Base-by-base conservation (phyloP, 257 asterid species). In the Lavandula angustifolia region DNA sequence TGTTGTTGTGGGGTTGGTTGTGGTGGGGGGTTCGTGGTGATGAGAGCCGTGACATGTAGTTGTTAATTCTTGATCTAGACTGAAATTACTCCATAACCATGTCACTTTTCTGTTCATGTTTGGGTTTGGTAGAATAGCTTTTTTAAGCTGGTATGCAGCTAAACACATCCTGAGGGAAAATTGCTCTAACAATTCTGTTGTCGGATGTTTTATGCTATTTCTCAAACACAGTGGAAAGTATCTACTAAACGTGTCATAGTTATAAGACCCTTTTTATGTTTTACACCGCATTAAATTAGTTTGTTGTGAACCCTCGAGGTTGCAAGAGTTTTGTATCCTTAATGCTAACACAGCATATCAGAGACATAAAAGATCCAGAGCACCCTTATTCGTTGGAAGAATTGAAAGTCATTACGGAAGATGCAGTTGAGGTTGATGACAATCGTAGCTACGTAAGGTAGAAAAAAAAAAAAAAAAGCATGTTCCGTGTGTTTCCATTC, bases 321-420 rank as follows among this genome's bases (percentile, higher is more conserved):
- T 66, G 64, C 49, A 41, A 33, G 38, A 29, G 3, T 27, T 68
- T 76, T 80, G 75, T 31, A 72, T 80, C 75, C 95, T 92, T 92
- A 82, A 89, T 75, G 64, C 52, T 68, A 75, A 43, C 71, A 92
- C 96, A 92, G 71, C 91, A 87, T 82, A 84, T 92, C 61, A 87
- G 98, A 89, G 98, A 89, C 75, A 85, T 92, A 73, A 92, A 92
- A 83, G 98, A 92, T 75, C 98, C 98, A 44, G 97, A 92, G 73
- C 96, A 92, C 73, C 95, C 96, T 55, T 87, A 89, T 73, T 87
- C 98, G 58, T 78, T 89, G 85, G 98, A 92, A 80, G 88, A 89
- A 79, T 77, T 92, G 75, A 89, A 92, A 79, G 98, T 92, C 69
- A 79, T 89, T 32, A 69, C 96, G 9, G 98, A 92, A 82, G 96